Percentiles rank a stretch among this genome's conserved stretches.
phyloP scores from a whole-genome alignment of 768 basidiomycete species.

The Lentinula detonsa region DNA sequence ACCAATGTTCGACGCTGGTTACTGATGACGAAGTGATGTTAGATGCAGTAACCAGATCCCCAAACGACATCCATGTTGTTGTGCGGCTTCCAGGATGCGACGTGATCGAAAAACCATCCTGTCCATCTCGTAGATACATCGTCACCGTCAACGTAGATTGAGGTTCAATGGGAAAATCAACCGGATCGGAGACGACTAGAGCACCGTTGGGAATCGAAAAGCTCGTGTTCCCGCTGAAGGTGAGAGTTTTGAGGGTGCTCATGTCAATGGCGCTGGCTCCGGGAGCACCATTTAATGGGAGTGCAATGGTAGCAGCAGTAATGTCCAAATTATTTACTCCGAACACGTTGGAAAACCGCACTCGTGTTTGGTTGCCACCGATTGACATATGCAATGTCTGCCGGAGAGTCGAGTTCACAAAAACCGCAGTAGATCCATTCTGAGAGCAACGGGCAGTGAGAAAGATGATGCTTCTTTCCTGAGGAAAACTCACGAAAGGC shows the following conservation, averaged over 20 bases:
- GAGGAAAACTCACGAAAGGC: constrained; percentile 19
- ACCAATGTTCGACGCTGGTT: constrained; percentile 5
- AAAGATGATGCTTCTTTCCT: not conserved
- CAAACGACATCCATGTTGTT: constrained; percentile 19
- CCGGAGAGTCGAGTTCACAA: constrained; percentile 40
- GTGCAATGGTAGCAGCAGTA: constrained; percentile 36
- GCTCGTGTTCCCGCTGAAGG: constrained; percentile 37
- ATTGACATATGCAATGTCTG: constrained; percentile 42
- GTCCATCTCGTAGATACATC: constrained; percentile 34
- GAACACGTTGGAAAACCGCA: constrained; percentile 45
- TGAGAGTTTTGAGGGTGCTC: constrained; percentile 27
- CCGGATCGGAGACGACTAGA: constrained; percentile 38
- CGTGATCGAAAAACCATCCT: constrained; percentile 33
- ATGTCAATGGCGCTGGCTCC: constrained; percentile 30
- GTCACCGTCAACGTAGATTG: constrained; percentile 35
- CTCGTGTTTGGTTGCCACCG: constrained; percentile 30
- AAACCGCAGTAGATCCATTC: constrained; percentile 25
- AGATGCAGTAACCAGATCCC: not conserved
- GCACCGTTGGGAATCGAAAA: constrained; percentile 38
- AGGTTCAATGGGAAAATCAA: constrained; percentile 30
- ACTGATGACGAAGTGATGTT: constrained; percentile 25
- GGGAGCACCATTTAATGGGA: constrained; percentile 28
- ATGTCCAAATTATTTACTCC: constrained; percentile 35
- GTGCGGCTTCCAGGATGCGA: constrained; percentile 45
- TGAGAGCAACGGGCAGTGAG: not conserved